These are phyloP conservation scores for Ophiocordyceps polyrhachis-furcata DNA, from an alignment of 2,329 filamentous ascomycete genomes.

Conservation along the genomic window DNA sequence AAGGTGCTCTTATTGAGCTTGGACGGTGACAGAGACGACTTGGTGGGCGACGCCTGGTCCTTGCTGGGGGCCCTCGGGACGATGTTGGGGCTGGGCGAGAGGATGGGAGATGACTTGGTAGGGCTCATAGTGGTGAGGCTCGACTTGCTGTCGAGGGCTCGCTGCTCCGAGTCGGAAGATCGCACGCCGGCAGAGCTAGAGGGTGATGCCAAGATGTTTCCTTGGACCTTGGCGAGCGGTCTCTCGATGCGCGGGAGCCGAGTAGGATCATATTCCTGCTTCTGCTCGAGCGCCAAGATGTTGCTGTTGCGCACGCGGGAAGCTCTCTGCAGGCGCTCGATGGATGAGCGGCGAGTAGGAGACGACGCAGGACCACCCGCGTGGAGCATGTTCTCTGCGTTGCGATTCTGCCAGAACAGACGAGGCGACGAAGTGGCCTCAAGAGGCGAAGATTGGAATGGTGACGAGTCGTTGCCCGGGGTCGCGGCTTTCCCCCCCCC, in stretches of 20 bases:
- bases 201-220: conserved; percentile 48
- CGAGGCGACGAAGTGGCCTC: conserved; percentile 54
- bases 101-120: conserved; percentile 6
- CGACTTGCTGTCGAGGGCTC: conserved; percentile 27
- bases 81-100: conserved; percentile 5
- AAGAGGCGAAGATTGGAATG: conserved; percentile 70
- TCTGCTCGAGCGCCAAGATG: conserved; percentile 85
- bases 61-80: conserved; percentile 40
- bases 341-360: conserved; percentile 67
- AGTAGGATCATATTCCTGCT: conserved; percentile 79
- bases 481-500: conserved; percentile 44
- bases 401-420: conserved; percentile 74
- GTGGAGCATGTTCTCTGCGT: conserved; percentile 60
- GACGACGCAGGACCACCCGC: conserved; percentile 42
- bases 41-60: conserved; percentile 61
- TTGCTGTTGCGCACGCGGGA: conserved; percentile 96
- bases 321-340: conserved; percentile 86
- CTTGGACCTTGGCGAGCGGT: conserved; percentile 59
- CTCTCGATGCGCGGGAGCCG: conserved; percentile 62
- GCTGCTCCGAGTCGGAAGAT: conserved; percentile 25
- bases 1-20: conserved; percentile 51
- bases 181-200: conserved; percentile 33
- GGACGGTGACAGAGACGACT: conserved; percentile 64
- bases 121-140: conserved; percentile 15
- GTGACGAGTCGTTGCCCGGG: conserved; percentile 52